These are phyloP conservation scores for Sporothrix variecibatus DNA, from an alignment of 2,329 filamentous ascomycete genomes.

Conservation along the genomic window DNA sequence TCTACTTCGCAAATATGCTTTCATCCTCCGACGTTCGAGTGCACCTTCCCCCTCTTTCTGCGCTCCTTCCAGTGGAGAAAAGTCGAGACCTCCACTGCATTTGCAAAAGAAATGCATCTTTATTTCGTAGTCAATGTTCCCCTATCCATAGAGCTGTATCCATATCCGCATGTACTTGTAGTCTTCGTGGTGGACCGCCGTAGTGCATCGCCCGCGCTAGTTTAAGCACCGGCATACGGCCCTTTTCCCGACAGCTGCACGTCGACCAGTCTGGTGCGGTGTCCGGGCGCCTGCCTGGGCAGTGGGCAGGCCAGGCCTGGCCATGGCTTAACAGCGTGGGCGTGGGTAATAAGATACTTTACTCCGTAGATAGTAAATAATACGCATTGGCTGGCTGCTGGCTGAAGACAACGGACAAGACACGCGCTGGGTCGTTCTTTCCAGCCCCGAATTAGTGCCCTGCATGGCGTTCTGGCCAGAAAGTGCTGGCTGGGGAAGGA, in stretches of 20 bases:
- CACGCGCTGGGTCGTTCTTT: background rate
- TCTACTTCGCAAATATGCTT: background rate
- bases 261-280: conserved; percentile 21
- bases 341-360: background rate
- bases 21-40: background rate
- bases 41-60: background rate
- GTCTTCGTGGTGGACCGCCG: background rate
- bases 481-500: background rate
- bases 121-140: too few species aligned
- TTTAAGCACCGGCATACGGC: conserved; percentile 21
- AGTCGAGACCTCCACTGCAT: background rate
- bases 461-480: background rate
- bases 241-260: conserved; percentile 20
- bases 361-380: background rate
- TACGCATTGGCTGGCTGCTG: too few species aligned
- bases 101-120: background rate
- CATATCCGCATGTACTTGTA: background rate
- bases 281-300: background rate
- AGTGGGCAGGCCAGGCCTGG: background rate
- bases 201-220: background rate
- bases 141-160: background rate
- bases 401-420: background rate
- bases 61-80: background rate
- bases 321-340: background rate
- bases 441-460: background rate